These are phyloP conservation scores for Paecilomyces dactylethromorphus DNA, from an alignment of 2,329 filamentous ascomycete species.

Conservation along the genomic window DNA sequence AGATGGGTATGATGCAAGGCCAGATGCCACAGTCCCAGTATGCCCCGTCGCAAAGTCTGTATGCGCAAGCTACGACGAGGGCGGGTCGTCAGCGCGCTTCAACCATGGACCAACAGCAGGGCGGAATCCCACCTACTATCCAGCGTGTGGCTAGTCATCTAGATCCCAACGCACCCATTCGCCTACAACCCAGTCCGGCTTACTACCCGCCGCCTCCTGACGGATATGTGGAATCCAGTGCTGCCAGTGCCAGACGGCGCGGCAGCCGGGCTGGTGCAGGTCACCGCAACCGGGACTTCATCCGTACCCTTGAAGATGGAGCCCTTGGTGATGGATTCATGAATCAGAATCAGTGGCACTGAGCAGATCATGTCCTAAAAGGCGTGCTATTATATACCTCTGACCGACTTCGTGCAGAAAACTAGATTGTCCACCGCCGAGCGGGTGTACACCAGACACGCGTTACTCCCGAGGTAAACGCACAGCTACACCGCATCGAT, in stretches of 20 bases:
- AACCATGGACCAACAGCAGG: conserved; percentile 92
- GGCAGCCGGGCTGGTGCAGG: conserved; percentile 61
- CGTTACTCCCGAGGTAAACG: conserved; percentile 8
- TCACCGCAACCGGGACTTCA: conserved; percentile 71
- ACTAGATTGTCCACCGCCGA: conserved; percentile 10
- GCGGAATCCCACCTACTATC: conserved; percentile 84
- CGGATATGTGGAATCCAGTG: conserved; percentile 62
- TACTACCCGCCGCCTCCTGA: conserved; percentile 94
- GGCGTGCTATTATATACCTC: background rate
- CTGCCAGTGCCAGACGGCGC: conserved; percentile 62
- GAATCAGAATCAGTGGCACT: conserved; percentile 67
- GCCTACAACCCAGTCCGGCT: conserved; percentile 88
- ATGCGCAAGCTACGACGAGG: conserved; percentile 68
- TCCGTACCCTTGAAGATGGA: conserved; percentile 87
- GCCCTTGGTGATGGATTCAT: conserved; percentile 91
- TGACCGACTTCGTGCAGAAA: background rate
- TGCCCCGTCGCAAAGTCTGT: conserved; percentile 64
- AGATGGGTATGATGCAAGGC: conserved; percentile 64
- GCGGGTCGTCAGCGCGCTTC: conserved; percentile 81
- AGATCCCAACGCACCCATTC: conserved; percentile 88
- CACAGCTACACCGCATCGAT: conserved; percentile 10
- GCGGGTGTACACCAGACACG: conserved; percentile 6
- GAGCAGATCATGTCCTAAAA: conserved; percentile 16
- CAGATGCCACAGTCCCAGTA: conserved; percentile 64
- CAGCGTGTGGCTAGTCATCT: conserved; percentile 94